Evolutionary conservation across 2,329 filamentous ascomycete genomes (phyloP).

Genomic region (Colletotrichum shisoi): DNA sequence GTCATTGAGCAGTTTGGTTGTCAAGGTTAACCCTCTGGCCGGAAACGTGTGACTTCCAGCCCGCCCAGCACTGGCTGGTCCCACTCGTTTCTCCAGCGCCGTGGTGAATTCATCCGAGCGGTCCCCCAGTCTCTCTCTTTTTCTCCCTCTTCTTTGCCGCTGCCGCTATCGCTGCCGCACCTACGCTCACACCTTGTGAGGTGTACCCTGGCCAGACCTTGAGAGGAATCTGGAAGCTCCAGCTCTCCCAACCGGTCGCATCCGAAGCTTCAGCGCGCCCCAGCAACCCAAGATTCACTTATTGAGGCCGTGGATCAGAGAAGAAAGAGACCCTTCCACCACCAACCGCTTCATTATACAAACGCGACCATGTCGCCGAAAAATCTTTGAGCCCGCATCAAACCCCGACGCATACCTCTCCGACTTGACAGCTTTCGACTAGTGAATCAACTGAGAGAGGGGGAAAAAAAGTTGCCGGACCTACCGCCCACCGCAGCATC

Average conservation of each 20-base stretch:
- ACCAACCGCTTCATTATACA: slow-evolving; percentile 20
- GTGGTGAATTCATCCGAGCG: slow-evolving; percentile 36
- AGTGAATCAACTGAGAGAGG: slow-evolving; percentile 20
- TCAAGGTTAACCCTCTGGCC: slow-evolving; percentile 27
- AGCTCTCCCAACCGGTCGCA: slow-evolving; percentile 8
- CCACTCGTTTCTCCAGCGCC: slow-evolving; percentile 37
- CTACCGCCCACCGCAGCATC: slow-evolving; percentile 30
- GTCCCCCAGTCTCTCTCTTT: slow-evolving; percentile 17
- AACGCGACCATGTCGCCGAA: slow-evolving; percentile 40
- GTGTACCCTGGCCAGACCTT: slow-evolving; percentile 14
- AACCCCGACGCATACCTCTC: slow-evolving; percentile 18
- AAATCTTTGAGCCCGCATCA: slow-evolving; percentile 32
- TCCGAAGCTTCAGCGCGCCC: slow-evolving; percentile 27
- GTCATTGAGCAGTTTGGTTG: slow-evolving; percentile 22
- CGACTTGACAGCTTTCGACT: slow-evolving; percentile 26
- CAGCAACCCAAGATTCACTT: slow-evolving; percentile 13
- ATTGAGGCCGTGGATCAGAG: slow-evolving; percentile 13
- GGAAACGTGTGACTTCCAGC: slow-evolving; percentile 32
- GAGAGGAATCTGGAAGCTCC: slow-evolving; percentile 30
- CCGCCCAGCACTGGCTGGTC: slow-evolving; percentile 32
- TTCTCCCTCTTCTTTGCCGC: not conserved
- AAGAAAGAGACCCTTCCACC: not conserved
- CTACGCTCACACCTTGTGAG: slow-evolving; percentile 28
- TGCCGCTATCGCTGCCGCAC: slow-evolving; percentile 23
- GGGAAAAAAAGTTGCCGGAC: slow-evolving; percentile 31